phyloP scores from a whole-genome alignment of 2,329 filamentous ascomycete genomes.

The Coniella vitis region DNA sequence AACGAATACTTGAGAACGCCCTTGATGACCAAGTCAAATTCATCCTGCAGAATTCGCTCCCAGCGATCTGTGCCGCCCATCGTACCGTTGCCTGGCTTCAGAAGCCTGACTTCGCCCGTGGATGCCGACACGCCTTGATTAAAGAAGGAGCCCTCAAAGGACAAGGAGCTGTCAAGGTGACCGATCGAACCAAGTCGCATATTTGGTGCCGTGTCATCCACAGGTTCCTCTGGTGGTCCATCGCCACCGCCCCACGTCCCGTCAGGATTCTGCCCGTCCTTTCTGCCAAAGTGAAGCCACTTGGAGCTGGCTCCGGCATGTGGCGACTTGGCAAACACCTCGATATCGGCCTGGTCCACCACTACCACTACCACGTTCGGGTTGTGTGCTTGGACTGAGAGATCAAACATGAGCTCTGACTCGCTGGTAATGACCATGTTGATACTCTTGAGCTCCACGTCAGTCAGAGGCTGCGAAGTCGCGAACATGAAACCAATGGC shows the following conservation, averaged over 20 bases:
- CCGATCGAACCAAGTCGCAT: conserved; percentile 88
- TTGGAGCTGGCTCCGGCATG: conserved; percentile 65
- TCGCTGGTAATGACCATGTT: conserved; percentile 88
- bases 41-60: conserved; percentile 84
- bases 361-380: conserved; percentile 87
- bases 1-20: conserved; percentile 80
- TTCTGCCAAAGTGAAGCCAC: conserved; percentile 24
- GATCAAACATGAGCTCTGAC: conserved; percentile 90
- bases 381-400: conserved; percentile 82
- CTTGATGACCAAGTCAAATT: conserved; percentile 88
- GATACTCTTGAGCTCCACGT: conserved; percentile 73
- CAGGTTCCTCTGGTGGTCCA: conserved; percentile 36
- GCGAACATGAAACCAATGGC: conserved; percentile 85
- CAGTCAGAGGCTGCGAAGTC: conserved; percentile 77
- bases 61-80: conserved; percentile 79
- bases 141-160: conserved; percentile 86
- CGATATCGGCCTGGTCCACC: conserved; percentile 79
- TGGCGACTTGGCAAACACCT: conserved; percentile 90
- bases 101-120: conserved; percentile 74
- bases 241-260: conserved; percentile 19
- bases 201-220: conserved; percentile 66
- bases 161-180: conserved; percentile 78
- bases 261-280: conserved; percentile 46
- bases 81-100: conserved; percentile 81
- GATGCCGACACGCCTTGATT: conserved; percentile 65